Conservation (phyloP, 2,329 filamentous ascomycete genomes). For the Seiridium unicorne region DNA sequence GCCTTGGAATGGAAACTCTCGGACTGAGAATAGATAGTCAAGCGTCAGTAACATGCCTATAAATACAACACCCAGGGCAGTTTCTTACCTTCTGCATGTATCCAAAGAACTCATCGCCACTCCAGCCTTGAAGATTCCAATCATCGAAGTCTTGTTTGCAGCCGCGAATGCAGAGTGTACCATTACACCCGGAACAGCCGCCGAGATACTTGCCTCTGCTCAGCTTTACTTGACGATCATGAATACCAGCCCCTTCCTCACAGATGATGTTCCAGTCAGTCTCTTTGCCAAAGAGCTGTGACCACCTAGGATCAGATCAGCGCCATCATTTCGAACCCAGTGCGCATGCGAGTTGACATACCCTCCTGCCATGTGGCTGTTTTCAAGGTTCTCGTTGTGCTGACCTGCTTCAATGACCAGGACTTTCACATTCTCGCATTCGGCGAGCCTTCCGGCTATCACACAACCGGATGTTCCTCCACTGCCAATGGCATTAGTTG, state of each 20-base stretch:
- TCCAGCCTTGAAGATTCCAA: constrained; percentile 24
- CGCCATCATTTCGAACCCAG: neutral
- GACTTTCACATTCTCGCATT: constrained; percentile 26
- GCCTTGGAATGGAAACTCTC: constrained; percentile 58
- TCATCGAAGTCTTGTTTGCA: constrained; percentile 4
- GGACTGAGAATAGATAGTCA: constrained; percentile 26
- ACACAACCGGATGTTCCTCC: constrained; percentile 37
- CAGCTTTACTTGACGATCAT: constrained; percentile 1
- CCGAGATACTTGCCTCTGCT: constrained; percentile 8
- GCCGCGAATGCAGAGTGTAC: constrained; percentile 5
- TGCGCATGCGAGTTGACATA: constrained; percentile 18
- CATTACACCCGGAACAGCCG: constrained; percentile 5
- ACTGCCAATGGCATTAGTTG: constrained; percentile 10
- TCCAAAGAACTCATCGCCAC: constrained; percentile 53
- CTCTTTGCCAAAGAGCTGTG: neutral
- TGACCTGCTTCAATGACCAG: constrained; percentile 36
- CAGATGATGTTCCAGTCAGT: constrained; percentile 7
- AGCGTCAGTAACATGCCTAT: neutral
- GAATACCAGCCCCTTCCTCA: neutral
- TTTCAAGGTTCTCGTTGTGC: constrained; percentile 42
- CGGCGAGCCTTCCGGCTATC: constrained; percentile 34
- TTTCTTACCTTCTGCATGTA: constrained; percentile 51
- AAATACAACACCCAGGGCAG: neutral
- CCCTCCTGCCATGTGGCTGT: constrained; percentile 50
- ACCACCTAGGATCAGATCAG: neutral